Evolutionary conservation across 2,329 filamentous ascomycete genomes (phyloP).

Genomic region (Fusarium proliferatum): DNA sequence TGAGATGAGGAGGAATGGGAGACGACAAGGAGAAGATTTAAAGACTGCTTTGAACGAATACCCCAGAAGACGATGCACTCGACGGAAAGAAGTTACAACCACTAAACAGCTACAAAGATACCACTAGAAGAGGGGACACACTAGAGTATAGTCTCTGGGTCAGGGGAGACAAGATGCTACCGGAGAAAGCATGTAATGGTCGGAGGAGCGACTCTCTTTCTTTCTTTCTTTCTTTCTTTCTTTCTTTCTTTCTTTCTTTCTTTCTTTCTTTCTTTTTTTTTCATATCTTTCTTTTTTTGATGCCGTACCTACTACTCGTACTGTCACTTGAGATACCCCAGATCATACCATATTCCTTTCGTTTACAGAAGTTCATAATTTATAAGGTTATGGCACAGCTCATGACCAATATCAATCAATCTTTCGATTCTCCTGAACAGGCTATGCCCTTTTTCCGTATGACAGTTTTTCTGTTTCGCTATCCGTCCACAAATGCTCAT

Average conservation of each 20-base stretch:
- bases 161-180: background rate
- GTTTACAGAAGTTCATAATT: conserved; percentile 40
- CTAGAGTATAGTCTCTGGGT: conserved; percentile 24
- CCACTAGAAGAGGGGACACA: conserved; percentile 31
- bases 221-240: background rate
- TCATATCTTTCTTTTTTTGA: conserved; percentile 9
- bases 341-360: conserved; percentile 34
- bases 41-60: conserved; percentile 23
- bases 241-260: background rate
- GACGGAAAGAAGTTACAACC: conserved; percentile 22
- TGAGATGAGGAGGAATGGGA: background rate
- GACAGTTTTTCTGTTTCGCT: background rate
- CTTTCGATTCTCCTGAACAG: conserved; percentile 1
- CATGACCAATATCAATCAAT: conserved; percentile 25
- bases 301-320: conserved; percentile 39
- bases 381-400: conserved; percentile 19
- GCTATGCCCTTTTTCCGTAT: background rate
- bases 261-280: background rate
- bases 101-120: conserved; percentile 22
- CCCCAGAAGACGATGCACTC: conserved; percentile 10
- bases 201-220: conserved; percentile 25
- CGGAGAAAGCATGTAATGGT: conserved; percentile 33
- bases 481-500: background rate
- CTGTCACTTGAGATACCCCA: conserved; percentile 47
- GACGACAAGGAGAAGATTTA: conserved; percentile 8